Conservation (phyloP, 2,329 filamentous ascomycete species). For the Scedosporium aurantiacum region DNA sequence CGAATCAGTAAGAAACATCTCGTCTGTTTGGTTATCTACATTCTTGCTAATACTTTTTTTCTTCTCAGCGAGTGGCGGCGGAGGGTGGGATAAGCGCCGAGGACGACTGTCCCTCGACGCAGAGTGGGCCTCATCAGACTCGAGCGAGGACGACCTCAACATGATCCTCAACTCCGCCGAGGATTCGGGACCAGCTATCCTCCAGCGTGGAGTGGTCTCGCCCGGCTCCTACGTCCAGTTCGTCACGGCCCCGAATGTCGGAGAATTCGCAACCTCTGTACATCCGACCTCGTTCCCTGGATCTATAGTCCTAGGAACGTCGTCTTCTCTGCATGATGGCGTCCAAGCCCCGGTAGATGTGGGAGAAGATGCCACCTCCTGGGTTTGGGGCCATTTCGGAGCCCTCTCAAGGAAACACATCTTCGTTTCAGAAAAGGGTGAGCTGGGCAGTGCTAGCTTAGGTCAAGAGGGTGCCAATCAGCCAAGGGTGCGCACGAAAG, state of each 20-base stretch:
- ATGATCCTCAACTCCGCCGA: conserved; percentile 24
- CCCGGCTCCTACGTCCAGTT: conserved; percentile 59
- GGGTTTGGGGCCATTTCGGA: conserved; percentile 40
- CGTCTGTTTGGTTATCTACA: conserved; percentile 5
- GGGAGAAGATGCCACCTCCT: conserved; percentile 13
- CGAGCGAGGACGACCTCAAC: conserved; percentile 14
- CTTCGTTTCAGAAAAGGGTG: conserved; percentile 28
- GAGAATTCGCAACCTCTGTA: conserved; percentile 3
- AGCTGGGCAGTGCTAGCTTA: not conserved
- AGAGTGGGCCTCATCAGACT: conserved; percentile 10
- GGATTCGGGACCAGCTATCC: conserved; percentile 8
- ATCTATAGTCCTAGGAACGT: conserved; percentile 8
- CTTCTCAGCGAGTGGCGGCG: conserved; percentile 62
- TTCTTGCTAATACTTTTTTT: not conserved
- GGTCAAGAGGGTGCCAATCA: not conserved
- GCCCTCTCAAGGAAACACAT: conserved; percentile 51
- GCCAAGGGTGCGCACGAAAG: conserved; percentile 1
- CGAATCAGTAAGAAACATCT: conserved; percentile 28
- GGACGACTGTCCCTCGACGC: conserved; percentile 72
- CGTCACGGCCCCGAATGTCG: conserved; percentile 30
- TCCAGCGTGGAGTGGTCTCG: conserved; percentile 38
- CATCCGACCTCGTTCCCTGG: conserved; percentile 14
- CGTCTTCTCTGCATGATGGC: not conserved
- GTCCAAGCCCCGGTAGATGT: conserved; percentile 7
- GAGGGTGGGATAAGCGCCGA: conserved; percentile 73